Conservation (phyloP, 352 stramenopile genomes). For the Peronospora belbahrii region DNA sequence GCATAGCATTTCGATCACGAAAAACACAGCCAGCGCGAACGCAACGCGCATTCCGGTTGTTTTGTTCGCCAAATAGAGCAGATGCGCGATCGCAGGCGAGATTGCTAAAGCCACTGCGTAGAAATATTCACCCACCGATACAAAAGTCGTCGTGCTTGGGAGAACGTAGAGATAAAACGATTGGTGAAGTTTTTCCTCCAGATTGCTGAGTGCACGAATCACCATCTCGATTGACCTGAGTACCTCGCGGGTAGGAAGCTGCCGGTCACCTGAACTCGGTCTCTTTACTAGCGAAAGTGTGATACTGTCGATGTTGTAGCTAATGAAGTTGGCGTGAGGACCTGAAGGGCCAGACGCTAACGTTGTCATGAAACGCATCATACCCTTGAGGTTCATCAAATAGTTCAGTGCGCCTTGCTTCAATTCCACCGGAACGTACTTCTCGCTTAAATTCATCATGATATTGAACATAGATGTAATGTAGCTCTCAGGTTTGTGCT, state of each 20-base stretch:
- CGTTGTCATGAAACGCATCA: constrained; percentile 80
- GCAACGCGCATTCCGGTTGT: constrained; percentile 60
- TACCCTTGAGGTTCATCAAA: constrained; percentile 42
- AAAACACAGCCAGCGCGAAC: constrained; percentile 34
- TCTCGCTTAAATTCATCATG: constrained; percentile 4
- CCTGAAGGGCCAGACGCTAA: constrained; percentile 54
- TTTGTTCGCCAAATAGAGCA: constrained; percentile 37
- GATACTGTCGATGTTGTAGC: constrained; percentile 83
- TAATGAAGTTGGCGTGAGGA: constrained; percentile 69
- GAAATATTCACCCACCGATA: constrained; percentile 85
- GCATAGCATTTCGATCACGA: constrained; percentile 31
- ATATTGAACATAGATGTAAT: constrained; percentile 1
- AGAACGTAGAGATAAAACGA: constrained; percentile 86
- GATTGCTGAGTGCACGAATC: constrained; percentile 74
- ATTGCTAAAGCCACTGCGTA: constrained; percentile 67
- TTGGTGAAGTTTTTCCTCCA: constrained; percentile 85
- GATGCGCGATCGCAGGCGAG: constrained; percentile 54
- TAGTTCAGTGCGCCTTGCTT: constrained; percentile 31
- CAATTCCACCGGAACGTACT: constrained; percentile 9
- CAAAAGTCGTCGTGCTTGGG: constrained; percentile 59
- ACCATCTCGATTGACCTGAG: constrained; percentile 58
- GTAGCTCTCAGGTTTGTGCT: constrained; percentile 2
- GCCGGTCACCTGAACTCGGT: constrained; percentile 5
- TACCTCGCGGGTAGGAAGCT: constrained; percentile 27
- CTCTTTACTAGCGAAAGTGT: constrained; percentile 39